Evolutionary conservation across 129 eudicot genomes (phyloP).

Genomic region (carrot (Daucus carota)): DNA sequence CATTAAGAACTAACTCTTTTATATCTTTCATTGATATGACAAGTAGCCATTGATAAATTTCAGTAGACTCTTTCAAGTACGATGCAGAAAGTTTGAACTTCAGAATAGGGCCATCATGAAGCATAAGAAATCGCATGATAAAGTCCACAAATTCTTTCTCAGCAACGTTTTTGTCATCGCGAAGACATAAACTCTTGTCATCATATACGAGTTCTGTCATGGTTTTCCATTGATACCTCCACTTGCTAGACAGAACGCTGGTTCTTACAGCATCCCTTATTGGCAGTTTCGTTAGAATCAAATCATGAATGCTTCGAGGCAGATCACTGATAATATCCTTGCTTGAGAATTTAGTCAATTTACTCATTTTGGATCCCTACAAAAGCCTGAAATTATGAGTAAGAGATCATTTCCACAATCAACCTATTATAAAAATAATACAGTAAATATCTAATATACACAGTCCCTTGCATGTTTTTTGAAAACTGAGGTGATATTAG

Average conservation of each 20-base stretch:
- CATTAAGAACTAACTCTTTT: neutral
- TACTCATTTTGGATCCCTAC: neutral
- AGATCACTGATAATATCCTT: constrained; percentile 1
- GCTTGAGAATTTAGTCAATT: neutral
- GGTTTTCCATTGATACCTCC: neutral
- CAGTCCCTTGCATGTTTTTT: neutral
- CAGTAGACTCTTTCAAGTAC: neutral
- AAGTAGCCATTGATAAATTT: neutral
- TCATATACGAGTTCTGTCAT: neutral
- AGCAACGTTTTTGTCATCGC: neutral
- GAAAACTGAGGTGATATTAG: too few species aligned
- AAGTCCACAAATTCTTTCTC: neutral
- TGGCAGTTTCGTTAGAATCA: neutral
- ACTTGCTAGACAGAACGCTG: neutral
- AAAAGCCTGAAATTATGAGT: neutral
- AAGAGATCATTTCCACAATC: neutral
- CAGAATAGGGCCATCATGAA: neutral
- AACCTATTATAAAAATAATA: neutral
- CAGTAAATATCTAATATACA: neutral
- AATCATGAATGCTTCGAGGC: neutral
- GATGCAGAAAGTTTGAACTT: neutral
- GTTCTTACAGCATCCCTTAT: neutral
- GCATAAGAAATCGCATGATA: neutral
- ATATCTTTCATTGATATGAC: neutral
- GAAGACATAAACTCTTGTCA: neutral